phyloP scores from a whole-genome alignment of 2,329 filamentous ascomycete genomes.

The Microsporum audouinii region DNA sequence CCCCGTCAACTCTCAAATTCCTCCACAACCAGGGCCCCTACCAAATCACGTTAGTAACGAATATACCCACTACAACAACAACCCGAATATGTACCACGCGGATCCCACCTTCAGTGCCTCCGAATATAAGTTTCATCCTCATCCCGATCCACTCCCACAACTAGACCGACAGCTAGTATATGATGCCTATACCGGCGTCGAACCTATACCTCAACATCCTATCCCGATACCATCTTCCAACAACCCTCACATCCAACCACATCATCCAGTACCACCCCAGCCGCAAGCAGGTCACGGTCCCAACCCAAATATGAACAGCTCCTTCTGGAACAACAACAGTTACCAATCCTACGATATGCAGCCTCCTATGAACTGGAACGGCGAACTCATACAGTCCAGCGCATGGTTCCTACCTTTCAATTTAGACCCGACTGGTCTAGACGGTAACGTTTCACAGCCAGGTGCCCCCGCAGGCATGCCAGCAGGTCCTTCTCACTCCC shows the following conservation, averaged over 20 bases:
- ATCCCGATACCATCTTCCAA: constrained; percentile 17
- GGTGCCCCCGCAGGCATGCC: not conserved
- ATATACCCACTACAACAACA: constrained; percentile 30
- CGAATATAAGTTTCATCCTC: constrained; percentile 30
- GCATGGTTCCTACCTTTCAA: constrained; percentile 94
- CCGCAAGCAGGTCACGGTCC: not conserved
- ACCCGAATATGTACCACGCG: constrained; percentile 21
- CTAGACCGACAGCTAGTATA: constrained; percentile 68
- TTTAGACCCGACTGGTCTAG: constrained; percentile 51
- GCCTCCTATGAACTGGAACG: constrained; percentile 18
- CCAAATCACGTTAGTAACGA: constrained; percentile 13
- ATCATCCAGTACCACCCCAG: not conserved
- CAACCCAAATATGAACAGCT: constrained; percentile 15
- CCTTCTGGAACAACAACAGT: constrained; percentile 26
- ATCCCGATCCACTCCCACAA: constrained; percentile 46
- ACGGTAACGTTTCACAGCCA: constrained; percentile 1
- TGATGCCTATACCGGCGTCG: constrained; percentile 52
- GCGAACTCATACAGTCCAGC: constrained; percentile 38
- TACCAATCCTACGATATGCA: constrained; percentile 1
- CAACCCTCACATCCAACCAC: not conserved
- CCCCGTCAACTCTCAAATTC: constrained; percentile 16
- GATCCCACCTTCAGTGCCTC: constrained; percentile 21
- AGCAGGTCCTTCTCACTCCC: not conserved
- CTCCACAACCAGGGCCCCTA: not conserved
- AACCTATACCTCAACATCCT: constrained; percentile 29